Evolutionary conservation across 2,329 filamentous ascomycete species (phyloP).

Genomic region (Apiospora malaysiana): DNA sequence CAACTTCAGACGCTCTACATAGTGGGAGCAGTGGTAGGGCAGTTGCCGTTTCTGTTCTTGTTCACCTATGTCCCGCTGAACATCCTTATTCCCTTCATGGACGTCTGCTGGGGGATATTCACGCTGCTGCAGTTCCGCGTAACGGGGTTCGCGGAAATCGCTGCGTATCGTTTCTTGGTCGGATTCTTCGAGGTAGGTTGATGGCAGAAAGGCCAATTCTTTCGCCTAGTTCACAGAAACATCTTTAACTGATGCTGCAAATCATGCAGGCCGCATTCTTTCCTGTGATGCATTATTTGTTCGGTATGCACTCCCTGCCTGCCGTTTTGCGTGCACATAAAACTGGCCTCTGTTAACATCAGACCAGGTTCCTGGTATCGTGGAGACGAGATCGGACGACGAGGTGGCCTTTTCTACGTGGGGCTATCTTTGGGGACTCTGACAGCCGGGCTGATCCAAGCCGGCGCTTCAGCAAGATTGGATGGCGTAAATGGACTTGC

Average conservation of each 20-base stretch:
- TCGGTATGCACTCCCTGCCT: constrained; percentile 29
- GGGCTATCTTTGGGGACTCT: constrained; percentile 57
- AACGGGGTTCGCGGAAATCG: constrained; percentile 53
- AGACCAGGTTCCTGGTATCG: constrained; percentile 56
- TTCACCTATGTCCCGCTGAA: constrained; percentile 33
- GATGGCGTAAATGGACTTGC: constrained; percentile 51
- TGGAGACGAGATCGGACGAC: constrained; percentile 51
- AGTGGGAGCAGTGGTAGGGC: constrained; percentile 30
- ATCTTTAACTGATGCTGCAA: no score
- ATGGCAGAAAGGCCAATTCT: no score
- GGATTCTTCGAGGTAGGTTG: constrained; percentile 53
- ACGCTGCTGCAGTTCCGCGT: constrained; percentile 60
- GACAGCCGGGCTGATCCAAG: constrained; percentile 57
- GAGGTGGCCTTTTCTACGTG: constrained; percentile 59
- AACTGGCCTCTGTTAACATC: not conserved
- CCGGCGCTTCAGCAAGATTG: constrained; percentile 46
- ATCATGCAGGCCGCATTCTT: constrained; percentile 48
- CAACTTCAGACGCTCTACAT: constrained; percentile 33
- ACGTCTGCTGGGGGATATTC: constrained; percentile 60
- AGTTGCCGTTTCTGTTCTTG: constrained; percentile 32
- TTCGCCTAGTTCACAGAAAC: no score
- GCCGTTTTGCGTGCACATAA: not conserved
- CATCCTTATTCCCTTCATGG: constrained; percentile 50
- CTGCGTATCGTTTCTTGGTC: constrained; percentile 59
- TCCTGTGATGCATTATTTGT: constrained; percentile 46